Evolutionary conservation across 768 basidiomycete species (phyloP).

Genomic region (Chlorophyllum brunneum): DNA sequence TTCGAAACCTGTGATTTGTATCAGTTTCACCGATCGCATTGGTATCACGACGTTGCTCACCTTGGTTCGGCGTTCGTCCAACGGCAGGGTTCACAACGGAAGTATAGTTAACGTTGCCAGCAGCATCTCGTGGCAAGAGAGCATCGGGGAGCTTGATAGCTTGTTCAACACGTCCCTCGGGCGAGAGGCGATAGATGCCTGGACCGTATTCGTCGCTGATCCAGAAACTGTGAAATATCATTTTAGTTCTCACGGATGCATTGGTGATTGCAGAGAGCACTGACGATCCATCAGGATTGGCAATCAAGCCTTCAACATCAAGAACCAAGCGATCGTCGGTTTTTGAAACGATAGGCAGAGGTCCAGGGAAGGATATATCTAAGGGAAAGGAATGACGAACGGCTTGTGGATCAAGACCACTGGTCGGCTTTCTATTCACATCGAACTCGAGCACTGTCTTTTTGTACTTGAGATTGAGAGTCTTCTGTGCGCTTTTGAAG

Average conservation of each 20-base stretch:
- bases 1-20: constrained; percentile 45
- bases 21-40: too few relatives aligned
- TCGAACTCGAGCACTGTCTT: constrained; percentile 50
- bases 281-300: constrained; percentile 56
- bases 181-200: constrained; percentile 53
- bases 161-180: constrained; percentile 44
- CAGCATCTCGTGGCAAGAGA: constrained; percentile 41
- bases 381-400: constrained; percentile 36
- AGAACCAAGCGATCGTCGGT: constrained; percentile 44
- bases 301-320: constrained; percentile 57
- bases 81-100: constrained; percentile 42
- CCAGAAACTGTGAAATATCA: constrained; percentile 42
- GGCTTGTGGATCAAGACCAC: constrained; percentile 51
- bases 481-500: constrained; percentile 47
- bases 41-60: constrained; percentile 25
- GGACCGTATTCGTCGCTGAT: constrained; percentile 69
- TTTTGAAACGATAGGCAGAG: constrained; percentile 44
- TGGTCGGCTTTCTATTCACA: constrained; percentile 40
- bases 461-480: constrained; percentile 46
- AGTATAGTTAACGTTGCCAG: constrained; percentile 51
- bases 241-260: too few relatives aligned
- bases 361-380: constrained; percentile 28
- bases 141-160: constrained; percentile 59
- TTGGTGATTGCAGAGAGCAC: constrained; percentile 20
- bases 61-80: constrained; percentile 54